Evolutionary conservation across 1,284 basidiomycete species (phyloP).

Genomic region (Ustilago xerochloae): DNA sequence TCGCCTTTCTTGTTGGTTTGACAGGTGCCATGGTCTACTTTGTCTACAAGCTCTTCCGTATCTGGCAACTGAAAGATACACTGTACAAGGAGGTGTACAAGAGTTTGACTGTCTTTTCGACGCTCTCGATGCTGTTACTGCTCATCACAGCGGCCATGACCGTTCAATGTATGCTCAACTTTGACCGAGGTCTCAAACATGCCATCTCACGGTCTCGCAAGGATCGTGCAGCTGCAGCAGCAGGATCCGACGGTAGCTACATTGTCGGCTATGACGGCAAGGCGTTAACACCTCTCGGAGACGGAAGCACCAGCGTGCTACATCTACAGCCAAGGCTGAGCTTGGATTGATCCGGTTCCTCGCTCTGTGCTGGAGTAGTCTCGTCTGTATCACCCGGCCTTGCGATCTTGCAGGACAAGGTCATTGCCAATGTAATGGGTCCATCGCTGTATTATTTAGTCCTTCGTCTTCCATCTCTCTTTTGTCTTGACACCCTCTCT

Average conservation of each 20-base stretch:
- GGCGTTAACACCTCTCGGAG: constrained; percentile 35
- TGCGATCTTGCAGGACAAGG: constrained; percentile 5
- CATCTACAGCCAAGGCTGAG: constrained; percentile 51
- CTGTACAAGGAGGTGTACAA: constrained; percentile 62
- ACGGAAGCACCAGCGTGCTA: constrained; percentile 50
- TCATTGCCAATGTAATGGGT: constrained; percentile 19
- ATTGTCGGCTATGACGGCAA: constrained; percentile 50
- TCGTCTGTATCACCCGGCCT: constrained; percentile 1
- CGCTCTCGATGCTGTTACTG: constrained; percentile 53
- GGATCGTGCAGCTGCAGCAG: constrained; percentile 23
- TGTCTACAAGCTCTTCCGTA: constrained; percentile 57
- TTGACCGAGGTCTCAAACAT: constrained; percentile 55
- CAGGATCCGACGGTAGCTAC: constrained; percentile 29
- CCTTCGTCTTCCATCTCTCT: neutral
- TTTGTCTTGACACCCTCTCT: constrained; percentile 2
- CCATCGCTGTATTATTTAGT: constrained; percentile 28
- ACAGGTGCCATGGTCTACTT: constrained; percentile 59
- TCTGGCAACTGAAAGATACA: constrained; percentile 51
- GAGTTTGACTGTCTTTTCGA: constrained; percentile 59
- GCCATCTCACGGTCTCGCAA: constrained; percentile 47
- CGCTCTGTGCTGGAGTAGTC: neutral
- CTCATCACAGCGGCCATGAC: constrained; percentile 52
- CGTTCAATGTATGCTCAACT: constrained; percentile 59
- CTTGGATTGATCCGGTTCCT: constrained; percentile 24
- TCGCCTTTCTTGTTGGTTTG: constrained; percentile 47